Percentiles rank a stretch among this genome's conserved stretches.
These are phyloP conservation scores for Hansfordia pulvinata DNA, from an alignment of 2,329 filamentous ascomycete species.

Conservation along the genomic window DNA sequence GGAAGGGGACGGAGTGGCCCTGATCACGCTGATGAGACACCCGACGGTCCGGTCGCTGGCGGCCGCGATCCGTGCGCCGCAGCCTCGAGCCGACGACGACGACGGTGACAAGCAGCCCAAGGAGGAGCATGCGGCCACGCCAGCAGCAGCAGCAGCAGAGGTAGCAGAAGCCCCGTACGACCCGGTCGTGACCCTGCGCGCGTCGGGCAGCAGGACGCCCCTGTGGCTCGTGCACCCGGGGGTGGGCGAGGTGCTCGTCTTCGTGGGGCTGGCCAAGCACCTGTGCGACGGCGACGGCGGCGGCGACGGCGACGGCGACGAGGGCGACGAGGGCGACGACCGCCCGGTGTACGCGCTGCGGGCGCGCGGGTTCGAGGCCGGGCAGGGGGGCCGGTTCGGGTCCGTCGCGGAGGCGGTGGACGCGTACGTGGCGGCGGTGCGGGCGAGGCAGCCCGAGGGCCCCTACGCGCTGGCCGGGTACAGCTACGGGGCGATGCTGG, in stretches of 20 bases:
- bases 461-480: conserved; percentile 40
- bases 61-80: conserved; percentile 10
- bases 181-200: conserved; percentile 19
- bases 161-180: conserved; percentile 18
- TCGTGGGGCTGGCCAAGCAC: conserved; percentile 20
- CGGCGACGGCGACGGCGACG: too few relatives aligned
- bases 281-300: too few relatives aligned
- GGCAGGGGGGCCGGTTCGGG: conserved; percentile 21
- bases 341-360: conserved; percentile 17
- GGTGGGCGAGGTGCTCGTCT: conserved; percentile 26
- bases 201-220: conserved; percentile 18
- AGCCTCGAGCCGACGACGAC: conserved; percentile 5
- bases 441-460: conserved; percentile 26
- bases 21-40: conserved; percentile 21
- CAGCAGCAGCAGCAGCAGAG: neutral
- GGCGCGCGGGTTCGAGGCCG: conserved; percentile 25
- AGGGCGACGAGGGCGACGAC: conserved; percentile 10
- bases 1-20: conserved; percentile 15
- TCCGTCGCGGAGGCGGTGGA: conserved; percentile 22
- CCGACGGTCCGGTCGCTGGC: conserved; percentile 15
- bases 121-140: neutral
- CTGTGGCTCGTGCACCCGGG: conserved; percentile 27
- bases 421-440: conserved; percentile 25
- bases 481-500: conserved; percentile 32
- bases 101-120: neutral